These are phyloP conservation scores for Artomyces pyxidatus DNA, from an alignment of 768 basidiomycete genomes.

Conservation along the genomic window DNA sequence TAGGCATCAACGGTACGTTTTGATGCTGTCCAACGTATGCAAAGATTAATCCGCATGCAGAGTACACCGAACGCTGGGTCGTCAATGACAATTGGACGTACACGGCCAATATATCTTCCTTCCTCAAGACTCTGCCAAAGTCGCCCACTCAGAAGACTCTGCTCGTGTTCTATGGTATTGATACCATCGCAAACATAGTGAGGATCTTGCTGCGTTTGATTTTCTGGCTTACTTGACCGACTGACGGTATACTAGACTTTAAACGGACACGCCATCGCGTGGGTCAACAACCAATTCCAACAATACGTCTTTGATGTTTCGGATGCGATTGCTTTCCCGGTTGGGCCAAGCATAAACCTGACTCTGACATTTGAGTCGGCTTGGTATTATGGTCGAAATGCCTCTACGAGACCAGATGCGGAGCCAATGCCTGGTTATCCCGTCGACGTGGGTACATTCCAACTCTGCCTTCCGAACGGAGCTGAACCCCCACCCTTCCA, in stretches of 20 bases:
- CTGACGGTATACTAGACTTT: slow-evolving; percentile 30
- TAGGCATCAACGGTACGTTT: slow-evolving; percentile 41
- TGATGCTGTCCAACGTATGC: not conserved
- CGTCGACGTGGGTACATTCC: slow-evolving; percentile 19
- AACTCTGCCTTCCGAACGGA: not conserved
- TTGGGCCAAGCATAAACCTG: slow-evolving; percentile 31
- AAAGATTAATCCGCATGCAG: slow-evolving; percentile 18
- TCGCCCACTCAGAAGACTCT: slow-evolving; percentile 28
- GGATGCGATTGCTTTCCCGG: slow-evolving; percentile 27
- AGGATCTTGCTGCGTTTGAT: slow-evolving; percentile 8
- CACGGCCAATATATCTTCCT: slow-evolving; percentile 42
- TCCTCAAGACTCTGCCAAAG: slow-evolving; percentile 20
- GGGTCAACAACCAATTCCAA: slow-evolving; percentile 51
- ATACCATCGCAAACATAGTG: slow-evolving; percentile 50
- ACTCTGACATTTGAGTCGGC: slow-evolving; percentile 48
- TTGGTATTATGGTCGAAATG: slow-evolving; percentile 45
- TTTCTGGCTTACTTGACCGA: not conserved
- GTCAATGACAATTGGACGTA: slow-evolving; percentile 52
- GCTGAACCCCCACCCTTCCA: not conserved
- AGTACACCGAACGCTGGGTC: slow-evolving; percentile 49
- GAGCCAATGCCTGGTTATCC: slow-evolving; percentile 29
- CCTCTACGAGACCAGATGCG: slow-evolving; percentile 39
- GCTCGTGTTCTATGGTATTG: slow-evolving; percentile 48
- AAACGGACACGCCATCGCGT: slow-evolving; percentile 42
- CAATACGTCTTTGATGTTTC: slow-evolving; percentile 48